phyloP scores from a whole-genome alignment of 2,329 filamentous ascomycete genomes.

The Colletotrichum lindemuthianum region DNA sequence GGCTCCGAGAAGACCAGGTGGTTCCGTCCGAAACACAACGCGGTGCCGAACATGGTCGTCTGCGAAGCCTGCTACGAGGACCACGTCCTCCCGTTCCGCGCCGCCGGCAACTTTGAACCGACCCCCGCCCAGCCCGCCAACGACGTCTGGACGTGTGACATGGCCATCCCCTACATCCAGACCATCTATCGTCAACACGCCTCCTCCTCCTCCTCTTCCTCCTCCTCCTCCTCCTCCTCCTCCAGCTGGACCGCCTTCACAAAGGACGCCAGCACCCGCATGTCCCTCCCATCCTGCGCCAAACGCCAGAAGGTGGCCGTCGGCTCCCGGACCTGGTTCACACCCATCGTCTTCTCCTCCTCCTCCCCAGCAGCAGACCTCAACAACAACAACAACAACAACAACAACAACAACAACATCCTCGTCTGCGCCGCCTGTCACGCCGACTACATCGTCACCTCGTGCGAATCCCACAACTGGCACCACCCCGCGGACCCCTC shows the following conservation, averaged over 20 bases:
- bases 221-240: constrained; percentile 22
- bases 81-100: constrained; percentile 40
- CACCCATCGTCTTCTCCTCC: constrained; percentile 35
- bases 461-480: constrained; percentile 43
- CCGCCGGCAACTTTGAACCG: constrained; percentile 45
- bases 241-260: constrained; percentile 48
- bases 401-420: constrained; percentile 37
- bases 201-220: constrained; percentile 20
- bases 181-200: constrained; percentile 41
- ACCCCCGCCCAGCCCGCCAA: constrained; percentile 38
- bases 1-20: constrained; percentile 44
- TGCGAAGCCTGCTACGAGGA: constrained; percentile 53
- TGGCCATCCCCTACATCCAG: constrained; percentile 44
- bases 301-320: constrained; percentile 36
- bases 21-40: constrained; percentile 42
- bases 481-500: constrained; percentile 31
- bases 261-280: constrained; percentile 41
- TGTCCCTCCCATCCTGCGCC: constrained; percentile 43
- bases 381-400: neutral
- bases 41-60: constrained; percentile 46
- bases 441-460: constrained; percentile 47
- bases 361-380: no score
- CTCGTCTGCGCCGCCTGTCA: constrained; percentile 51
- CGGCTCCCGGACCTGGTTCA: constrained; percentile 46
- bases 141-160: constrained; percentile 49